Conservation (phyloP, 306 rosid species). For the Aeschynomene evenia region DNA sequence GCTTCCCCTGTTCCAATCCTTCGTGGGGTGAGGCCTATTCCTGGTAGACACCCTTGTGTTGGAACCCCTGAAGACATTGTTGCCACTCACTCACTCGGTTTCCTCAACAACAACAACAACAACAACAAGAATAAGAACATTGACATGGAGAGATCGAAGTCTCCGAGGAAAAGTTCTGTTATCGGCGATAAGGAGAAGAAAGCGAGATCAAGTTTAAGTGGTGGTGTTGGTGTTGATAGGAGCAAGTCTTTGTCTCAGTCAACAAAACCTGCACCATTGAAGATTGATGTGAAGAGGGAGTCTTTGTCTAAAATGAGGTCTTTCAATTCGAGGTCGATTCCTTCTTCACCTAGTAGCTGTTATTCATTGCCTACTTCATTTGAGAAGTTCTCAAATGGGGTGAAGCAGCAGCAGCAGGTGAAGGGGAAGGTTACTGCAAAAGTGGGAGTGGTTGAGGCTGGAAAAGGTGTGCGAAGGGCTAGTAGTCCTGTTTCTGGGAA, state of each 20-base stretch:
- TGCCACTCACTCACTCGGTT: constrained; percentile 72
- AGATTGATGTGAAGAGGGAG: constrained; percentile 70
- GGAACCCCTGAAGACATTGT: constrained; percentile 96
- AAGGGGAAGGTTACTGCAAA: constrained; percentile 33
- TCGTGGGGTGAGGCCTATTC: constrained; percentile 83
- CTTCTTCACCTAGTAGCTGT: constrained; percentile 85
- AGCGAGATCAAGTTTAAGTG: constrained; percentile 44
- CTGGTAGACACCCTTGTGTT: constrained; percentile 94
- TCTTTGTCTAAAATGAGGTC: constrained; percentile 54
- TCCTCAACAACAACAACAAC: constrained; percentile 37
- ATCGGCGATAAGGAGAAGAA: constrained; percentile 35
- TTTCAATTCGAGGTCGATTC: constrained; percentile 59
- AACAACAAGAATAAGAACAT: neutral
- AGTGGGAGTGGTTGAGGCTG: constrained; percentile 53
- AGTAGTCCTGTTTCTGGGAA: constrained; percentile 54
- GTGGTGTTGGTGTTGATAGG: constrained; percentile 36
- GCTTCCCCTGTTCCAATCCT: constrained; percentile 90
- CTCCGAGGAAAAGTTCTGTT: constrained; percentile 36
- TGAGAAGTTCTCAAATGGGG: constrained; percentile 83
- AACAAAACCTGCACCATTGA: constrained; percentile 37
- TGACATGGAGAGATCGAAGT: constrained; percentile 40
- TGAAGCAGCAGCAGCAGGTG: constrained; percentile 73
- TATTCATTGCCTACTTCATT: constrained; percentile 81
- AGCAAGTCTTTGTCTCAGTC: constrained; percentile 49
- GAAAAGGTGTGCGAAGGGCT: constrained; percentile 45